A percentile compares a stretch with the other conserved stretches of the same genome.
phyloP scores from a whole-genome alignment of 768 basidiomycete species.

The Scleroderma bovista region DNA sequence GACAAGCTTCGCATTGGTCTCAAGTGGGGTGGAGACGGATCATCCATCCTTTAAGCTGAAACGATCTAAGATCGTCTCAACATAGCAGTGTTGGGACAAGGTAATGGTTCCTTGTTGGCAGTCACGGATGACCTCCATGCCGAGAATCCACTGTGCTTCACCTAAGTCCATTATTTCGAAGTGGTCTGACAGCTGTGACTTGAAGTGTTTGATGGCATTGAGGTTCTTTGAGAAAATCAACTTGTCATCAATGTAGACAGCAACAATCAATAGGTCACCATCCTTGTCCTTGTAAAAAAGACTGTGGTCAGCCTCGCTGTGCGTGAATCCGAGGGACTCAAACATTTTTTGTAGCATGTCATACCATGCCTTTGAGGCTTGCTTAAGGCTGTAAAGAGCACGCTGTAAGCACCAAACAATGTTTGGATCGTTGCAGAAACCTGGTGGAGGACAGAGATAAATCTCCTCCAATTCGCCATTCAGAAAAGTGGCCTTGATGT shows the following conservation, averaged over 20 bases:
- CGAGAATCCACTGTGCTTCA: too few relatives aligned
- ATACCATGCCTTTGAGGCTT: slow-evolving; percentile 1
- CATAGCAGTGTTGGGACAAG: too few relatives aligned
- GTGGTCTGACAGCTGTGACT: too few relatives aligned
- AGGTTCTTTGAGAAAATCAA: too few relatives aligned
- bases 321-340: slow-evolving; percentile 9
- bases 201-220: too few relatives aligned
- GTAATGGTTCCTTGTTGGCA: too few relatives aligned
- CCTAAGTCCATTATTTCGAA: too few relatives aligned
- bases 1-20: background rate
- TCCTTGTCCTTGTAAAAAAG: background rate
- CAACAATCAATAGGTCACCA: background rate
- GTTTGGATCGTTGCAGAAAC: background rate
- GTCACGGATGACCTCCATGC: too few relatives aligned
- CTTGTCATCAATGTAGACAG: background rate
- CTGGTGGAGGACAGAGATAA: slow-evolving; percentile 22
- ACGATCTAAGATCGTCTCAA: background rate
- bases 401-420: background rate
- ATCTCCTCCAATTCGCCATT: slow-evolving; percentile 18
- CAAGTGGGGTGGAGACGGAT: slow-evolving; percentile 8
- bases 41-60: background rate
- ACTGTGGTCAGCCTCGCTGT: slow-evolving; percentile 1
- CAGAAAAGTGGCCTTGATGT: slow-evolving; percentile 26
- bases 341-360: background rate
- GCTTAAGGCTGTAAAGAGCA: slow-evolving; percentile 4